Percentiles rank a stretch among this genome's conserved stretches.
Conservation (phyloP, 768 basidiomycete genomes). For the Roridomyces roridus region DNA sequence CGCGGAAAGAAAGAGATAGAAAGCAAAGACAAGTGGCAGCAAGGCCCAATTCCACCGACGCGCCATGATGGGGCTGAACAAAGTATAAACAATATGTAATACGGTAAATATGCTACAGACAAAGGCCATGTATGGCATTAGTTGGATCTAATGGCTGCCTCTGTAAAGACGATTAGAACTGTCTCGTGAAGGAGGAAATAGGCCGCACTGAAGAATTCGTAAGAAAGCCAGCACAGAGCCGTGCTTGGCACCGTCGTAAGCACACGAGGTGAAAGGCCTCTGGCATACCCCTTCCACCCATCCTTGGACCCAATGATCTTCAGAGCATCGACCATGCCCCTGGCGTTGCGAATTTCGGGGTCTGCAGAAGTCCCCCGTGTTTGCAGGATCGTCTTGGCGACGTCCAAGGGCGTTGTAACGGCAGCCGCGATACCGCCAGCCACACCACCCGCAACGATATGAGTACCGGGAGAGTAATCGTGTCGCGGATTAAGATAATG, state of each 20-base stretch:
- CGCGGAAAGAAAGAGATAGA: constrained; percentile 10
- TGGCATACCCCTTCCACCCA: constrained; percentile 82
- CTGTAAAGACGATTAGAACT: constrained; percentile 38
- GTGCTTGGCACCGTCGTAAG: constrained; percentile 97
- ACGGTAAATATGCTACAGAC: too few relatives aligned
- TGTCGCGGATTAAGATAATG: constrained; percentile 82
- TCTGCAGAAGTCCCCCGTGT: constrained; percentile 93
- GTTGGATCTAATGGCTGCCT: constrained; percentile 68
- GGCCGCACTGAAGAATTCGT: constrained; percentile 95
- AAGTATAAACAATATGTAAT: too few relatives aligned
- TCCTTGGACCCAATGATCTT: constrained; percentile 87
- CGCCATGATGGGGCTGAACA: constrained; percentile 20
- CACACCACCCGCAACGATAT: constrained; percentile 89
- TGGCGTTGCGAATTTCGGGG: constrained; percentile 79
- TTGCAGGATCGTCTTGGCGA: constrained; percentile 96
- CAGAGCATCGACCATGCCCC: constrained; percentile 88
- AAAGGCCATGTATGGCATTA: too few relatives aligned
- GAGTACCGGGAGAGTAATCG: constrained; percentile 91
- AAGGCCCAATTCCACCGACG: constrained; percentile 4
- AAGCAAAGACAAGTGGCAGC: constrained; percentile 16
- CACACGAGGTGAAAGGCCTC: constrained; percentile 91
- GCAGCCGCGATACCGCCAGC: constrained; percentile 95
- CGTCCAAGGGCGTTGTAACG: constrained; percentile 95
- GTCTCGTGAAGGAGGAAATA: neutral
- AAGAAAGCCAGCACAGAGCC: constrained; percentile 96